Base-by-base conservation (phyloP, 495 filamentous ascomycete genomes). In the Jackrogersella minutella region DNA sequence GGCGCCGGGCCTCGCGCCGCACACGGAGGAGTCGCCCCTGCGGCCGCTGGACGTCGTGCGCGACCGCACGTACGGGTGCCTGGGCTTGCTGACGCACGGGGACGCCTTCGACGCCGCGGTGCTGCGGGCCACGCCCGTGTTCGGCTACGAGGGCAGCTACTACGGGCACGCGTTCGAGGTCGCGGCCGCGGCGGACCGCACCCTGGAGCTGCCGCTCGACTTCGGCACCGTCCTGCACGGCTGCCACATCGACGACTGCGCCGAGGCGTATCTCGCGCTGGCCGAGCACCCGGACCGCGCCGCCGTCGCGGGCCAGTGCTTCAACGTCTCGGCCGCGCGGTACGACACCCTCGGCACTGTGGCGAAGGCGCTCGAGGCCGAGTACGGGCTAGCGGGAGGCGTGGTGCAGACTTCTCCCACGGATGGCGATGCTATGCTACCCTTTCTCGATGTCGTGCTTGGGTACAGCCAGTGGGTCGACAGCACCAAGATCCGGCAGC, bases 171-270 rank as follows among this genome's bases (percentile, higher is more conserved):
- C 69, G 0, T 74, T 82, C 57, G 70, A 73, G 7, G 37, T 68
- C 3, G 74, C 72, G 9, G 49, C 62, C 2, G 58, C 59, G 0
- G 58, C 59, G 10, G 37, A 69, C 0, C 55, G 62, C 5, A 50
- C 64, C 0, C 24, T 79, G 13, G 60, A 70, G 28, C 43, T 80
- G 1, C 51, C 71, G 2, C 56, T 66, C 5, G 64, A 79, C 46
- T 62, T 58, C n/a, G 64, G 74, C 24, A 77, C 66, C 2, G 75
- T 81, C 39, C 58, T 79, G 39, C 79, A 81, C 58, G 75, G 66
- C 14, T 68, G 71, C 28, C 80, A 81, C 39, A 62, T 82, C 24
- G 80, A 82, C 59, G 80, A 82, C 64, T 81, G 78, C 44, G 80
- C 68, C 8, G 77, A 79, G 16, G 79, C 76, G 0, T 82, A 82